phyloP scores from a whole-genome alignment of 192 early-diverging fungal species.

The Spinellus fusiger region DNA sequence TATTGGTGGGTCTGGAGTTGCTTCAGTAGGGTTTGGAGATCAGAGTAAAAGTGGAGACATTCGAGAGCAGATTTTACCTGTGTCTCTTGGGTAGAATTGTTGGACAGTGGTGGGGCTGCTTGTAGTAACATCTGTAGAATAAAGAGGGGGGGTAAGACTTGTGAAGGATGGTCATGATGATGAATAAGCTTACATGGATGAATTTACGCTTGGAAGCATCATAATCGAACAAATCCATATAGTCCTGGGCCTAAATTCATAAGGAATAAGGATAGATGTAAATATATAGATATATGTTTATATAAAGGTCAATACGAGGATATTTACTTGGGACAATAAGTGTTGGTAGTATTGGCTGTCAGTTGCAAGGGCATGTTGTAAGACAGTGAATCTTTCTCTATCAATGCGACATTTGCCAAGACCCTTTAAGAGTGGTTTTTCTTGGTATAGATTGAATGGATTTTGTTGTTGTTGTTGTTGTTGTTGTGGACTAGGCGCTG shows the following conservation, averaged over 20 bases:
- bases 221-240: slow-evolving; percentile 37
- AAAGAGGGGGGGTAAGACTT: no score
- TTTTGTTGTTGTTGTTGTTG: neutral
- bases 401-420: slow-evolving; percentile 16
- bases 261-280: neutral
- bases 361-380: slow-evolving; percentile 10
- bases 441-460: neutral
- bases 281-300: slow-evolving; percentile 5
- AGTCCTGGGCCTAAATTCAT: slow-evolving; percentile 22
- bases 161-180: neutral
- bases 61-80: neutral
- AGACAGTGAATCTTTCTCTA: slow-evolving; percentile 22
- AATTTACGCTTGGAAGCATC: slow-evolving; percentile 30
- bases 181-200: slow-evolving; percentile 22
- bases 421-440: neutral
- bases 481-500: neutral
- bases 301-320: slow-evolving; percentile 12
- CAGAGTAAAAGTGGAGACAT: neutral
- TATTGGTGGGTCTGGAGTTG: neutral
- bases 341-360: slow-evolving; percentile 16
- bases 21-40: neutral
- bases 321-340: slow-evolving; percentile 25
- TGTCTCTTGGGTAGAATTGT: no score
- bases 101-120: no score
- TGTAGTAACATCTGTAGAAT: neutral